A percentile compares a stretch with the other conserved stretches of the same genome.
Conservation (phyloP, 352 stramenopile species). For the Globisporangium parvum region DNA sequence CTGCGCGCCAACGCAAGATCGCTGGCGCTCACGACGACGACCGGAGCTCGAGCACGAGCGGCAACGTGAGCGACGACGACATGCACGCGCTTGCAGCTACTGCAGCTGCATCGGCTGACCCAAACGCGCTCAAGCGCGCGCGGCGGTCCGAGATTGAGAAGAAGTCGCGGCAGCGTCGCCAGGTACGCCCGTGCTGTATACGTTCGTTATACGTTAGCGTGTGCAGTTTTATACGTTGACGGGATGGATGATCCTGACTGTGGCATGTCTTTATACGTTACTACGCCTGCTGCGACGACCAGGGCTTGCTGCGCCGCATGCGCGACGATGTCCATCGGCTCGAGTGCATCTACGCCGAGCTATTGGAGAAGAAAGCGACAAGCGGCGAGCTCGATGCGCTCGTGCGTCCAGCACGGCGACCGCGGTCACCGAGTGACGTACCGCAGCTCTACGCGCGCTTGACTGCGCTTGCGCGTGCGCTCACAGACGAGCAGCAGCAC, state of each 20-base stretch:
- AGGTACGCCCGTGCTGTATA: conserved; percentile 17
- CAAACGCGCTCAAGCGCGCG: conserved; percentile 7
- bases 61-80: not conserved
- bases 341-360: conserved; percentile 30
- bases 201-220: not conserved
- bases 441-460: conserved; percentile 25
- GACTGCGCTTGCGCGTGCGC: conserved; percentile 24
- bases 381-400: conserved; percentile 8
- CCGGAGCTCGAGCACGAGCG: no score
- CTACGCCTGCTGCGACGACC: no score
- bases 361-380: conserved; percentile 20
- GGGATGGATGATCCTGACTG: not conserved
- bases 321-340: conserved; percentile 44
- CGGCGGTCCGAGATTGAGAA: conserved; percentile 18
- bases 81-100: not conserved
- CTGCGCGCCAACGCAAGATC: not conserved
- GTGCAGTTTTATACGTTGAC: not conserved
- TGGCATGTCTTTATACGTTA: not conserved
- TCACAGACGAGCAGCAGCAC: conserved; percentile 36
- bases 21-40: no score
- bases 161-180: conserved; percentile 20
- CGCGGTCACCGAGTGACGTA: conserved; percentile 4
- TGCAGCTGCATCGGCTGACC: not conserved
- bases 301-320: conserved; percentile 35
- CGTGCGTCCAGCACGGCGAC: conserved; percentile 10